Base-by-base conservation (phyloP, 2,329 filamentous ascomycete genomes). In the Colletotrichum sp. region DNA sequence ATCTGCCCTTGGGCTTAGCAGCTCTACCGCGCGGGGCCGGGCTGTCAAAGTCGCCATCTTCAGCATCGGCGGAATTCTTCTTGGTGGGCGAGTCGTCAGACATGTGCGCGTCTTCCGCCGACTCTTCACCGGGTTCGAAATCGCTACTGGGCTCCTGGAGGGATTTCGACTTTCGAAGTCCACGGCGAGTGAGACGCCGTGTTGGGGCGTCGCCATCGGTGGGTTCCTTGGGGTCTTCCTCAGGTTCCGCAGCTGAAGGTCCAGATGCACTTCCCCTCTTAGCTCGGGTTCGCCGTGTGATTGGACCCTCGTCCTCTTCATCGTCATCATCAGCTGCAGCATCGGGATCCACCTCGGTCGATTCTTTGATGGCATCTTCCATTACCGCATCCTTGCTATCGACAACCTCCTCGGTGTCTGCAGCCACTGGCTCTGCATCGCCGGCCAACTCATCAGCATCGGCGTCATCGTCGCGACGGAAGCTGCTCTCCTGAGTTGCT, bases 91-190 rank as follows among this genome's bases (percentile, higher is more conserved):
- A 85, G 7, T 79, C 39, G 39, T 44, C 86, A 2, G 87, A 89
- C 32, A 78, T 77, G 11, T 84, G 85, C 13, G 87, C 88, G 11
- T 88, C 90, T 28, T 91, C 71, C 7, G 88, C 91, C 0, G 90
- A 91, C 69, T 91, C 91, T 28, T 91, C 89, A 16, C 86, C 89
- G 22, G 91, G 91, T 71, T 92, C 91, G 79, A 92, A 92, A 78
- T 92, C 91, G 78, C 90, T 92, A 68, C 90, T 92, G 7, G 87
- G 88, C 74, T 92, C 90, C 72, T 90, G 87, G 3, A 85, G 80
- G 8, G 87, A 87, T 78, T 86, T 86, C 8, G 87, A 87, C 77
- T 87, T 86, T 57, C 87, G 88, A 67, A 82, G 79, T 16, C 84
- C 86, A 71, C 86, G 87, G 70, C 86, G 87, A 15, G 85, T 91